A percentile compares a stretch with the other conserved stretches of the same genome.
Evolutionary conservation across 768 basidiomycete genomes (phyloP).

Genomic region (Mycena alexandri): DNA sequence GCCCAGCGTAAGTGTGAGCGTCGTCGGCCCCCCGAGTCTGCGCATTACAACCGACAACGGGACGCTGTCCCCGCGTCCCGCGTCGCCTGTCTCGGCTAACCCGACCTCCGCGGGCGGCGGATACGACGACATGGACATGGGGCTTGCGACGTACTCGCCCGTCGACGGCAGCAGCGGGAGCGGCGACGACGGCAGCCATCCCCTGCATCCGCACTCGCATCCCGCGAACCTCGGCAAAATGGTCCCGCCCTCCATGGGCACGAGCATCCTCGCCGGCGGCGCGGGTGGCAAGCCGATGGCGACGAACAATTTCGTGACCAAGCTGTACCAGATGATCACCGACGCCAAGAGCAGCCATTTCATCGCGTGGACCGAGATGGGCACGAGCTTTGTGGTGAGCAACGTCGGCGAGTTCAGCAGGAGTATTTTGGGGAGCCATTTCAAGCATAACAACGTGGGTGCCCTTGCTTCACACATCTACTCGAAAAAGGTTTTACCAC

Average conservation of each 20-base stretch:
- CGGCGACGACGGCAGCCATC: slow-evolving; percentile 36
- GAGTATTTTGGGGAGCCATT: slow-evolving; percentile 87
- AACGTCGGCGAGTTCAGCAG: slow-evolving; percentile 90
- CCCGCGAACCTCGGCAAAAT: slow-evolving; percentile 21
- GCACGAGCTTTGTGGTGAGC: slow-evolving; percentile 87
- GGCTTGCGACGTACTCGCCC: slow-evolving; percentile 54
- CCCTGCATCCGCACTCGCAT: too few relatives aligned
- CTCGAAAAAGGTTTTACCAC: slow-evolving; percentile 10
- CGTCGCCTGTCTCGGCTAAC: slow-evolving; percentile 39
- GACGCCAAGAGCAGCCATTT: slow-evolving; percentile 84
- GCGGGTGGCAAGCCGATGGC: slow-evolving; percentile 78
- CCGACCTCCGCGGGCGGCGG: slow-evolving; percentile 43
- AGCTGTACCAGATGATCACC: slow-evolving; percentile 92
- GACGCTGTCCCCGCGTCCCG: slow-evolving; percentile 43
- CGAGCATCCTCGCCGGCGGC: too few relatives aligned
- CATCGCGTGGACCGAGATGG: slow-evolving; percentile 86
- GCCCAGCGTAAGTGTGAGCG: slow-evolving; percentile 13
- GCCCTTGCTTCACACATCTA: slow-evolving; percentile 16
- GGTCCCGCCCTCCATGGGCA: slow-evolving; percentile 58
- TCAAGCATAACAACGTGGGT: slow-evolving; percentile 91
- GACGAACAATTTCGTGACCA: slow-evolving; percentile 89
- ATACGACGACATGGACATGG: slow-evolving; percentile 76
- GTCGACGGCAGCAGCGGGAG: slow-evolving; percentile 64
- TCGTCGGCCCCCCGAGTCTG: slow-evolving; percentile 37
- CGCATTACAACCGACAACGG: slow-evolving; percentile 55